Base-by-base conservation (phyloP, 2,329 filamentous ascomycete genomes). In the Pseudogymnoascus sp. region DNA sequence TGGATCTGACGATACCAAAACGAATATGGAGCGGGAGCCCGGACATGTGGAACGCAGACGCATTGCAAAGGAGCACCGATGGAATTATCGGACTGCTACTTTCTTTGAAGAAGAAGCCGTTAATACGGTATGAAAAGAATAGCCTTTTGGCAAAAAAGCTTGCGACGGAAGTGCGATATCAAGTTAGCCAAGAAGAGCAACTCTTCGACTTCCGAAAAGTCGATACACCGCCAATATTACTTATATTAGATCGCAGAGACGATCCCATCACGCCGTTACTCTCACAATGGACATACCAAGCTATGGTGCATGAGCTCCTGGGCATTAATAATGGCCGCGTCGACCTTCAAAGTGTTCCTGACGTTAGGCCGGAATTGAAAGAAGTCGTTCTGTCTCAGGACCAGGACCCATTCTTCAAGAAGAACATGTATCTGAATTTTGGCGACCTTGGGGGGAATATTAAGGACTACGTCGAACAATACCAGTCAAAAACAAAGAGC, bases 351-450 rank as follows among this genome's bases (percentile, higher is more conserved):
- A 84, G 90, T 63, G 87, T 96, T 0, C 90, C 90, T 11, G 92
- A 96, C 62, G 85, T 96, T 63, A 82, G 90, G 14, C 89, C 91
- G 1, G 93, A 97, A 74, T 80, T 97, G 62, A 93, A 89, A 72
- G 95, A 99, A 76, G 95, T 99, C 64, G 93, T 97, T 2, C 78
- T 99, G 37, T 96, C 93, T 1, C 93, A 95, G 75, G 95, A 99
- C 67, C 95, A 99, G 76, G 95, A 99, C 72, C 93, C 95, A 0
- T 99, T 99, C 78, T 99, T 99, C 80, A 97, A 83, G 76, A 97
- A 97, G 79, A 97, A 97, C 76, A 97, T 97, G 93, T 97, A 93
- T 70, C 84, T 96, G 71, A 97, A 97, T 74, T 99, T 97, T 75
- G 93, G 93, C 62, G 93, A 97, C 69, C 82, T 99, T 5, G 93